These are phyloP conservation scores for Vachellia collinsii DNA, from an alignment of 306 rosid species.

Conservation along the genomic window DNA sequence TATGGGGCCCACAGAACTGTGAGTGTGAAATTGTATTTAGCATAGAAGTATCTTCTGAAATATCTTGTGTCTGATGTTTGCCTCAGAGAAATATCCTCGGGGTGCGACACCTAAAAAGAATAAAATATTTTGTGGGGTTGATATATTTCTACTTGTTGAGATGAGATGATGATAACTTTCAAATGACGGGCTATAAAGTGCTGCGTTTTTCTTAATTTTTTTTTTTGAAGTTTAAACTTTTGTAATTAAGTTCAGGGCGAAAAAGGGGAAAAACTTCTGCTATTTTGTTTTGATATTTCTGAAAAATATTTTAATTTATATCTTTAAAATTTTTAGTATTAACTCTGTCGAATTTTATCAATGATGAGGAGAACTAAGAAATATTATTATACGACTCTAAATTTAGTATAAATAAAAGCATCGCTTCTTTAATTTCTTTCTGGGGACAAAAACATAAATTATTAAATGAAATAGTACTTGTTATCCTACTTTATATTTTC, in stretches of 20 bases:
- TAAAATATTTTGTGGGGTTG: constrained; percentile 17
- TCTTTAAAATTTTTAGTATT: background rate
- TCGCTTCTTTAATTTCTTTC: background rate
- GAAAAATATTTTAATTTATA: background rate
- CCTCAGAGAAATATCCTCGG: constrained; percentile 57
- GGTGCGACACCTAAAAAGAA: constrained; percentile 61
- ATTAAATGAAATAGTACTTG: background rate
- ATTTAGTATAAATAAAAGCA: too few species aligned
- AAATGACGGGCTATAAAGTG: background rate
- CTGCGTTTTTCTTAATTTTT: background rate
- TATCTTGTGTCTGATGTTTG: constrained; percentile 38
- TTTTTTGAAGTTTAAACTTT: constrained; percentile 13
- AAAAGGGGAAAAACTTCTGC: background rate
- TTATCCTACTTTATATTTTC: background rate
- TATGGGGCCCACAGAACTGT: constrained; percentile 80
- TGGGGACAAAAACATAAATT: background rate
- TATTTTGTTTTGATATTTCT: background rate
- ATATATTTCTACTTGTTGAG: background rate
- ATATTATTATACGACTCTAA: background rate
- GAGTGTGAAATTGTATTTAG: constrained; percentile 72
- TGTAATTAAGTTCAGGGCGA: background rate
- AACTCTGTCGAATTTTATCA: background rate
- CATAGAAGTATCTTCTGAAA: constrained; percentile 58
- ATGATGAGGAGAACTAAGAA: background rate
- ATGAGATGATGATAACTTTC: background rate